Conservation (phyloP, 176 grass and related monocot genomes). For the Oryza nivara region DNA sequence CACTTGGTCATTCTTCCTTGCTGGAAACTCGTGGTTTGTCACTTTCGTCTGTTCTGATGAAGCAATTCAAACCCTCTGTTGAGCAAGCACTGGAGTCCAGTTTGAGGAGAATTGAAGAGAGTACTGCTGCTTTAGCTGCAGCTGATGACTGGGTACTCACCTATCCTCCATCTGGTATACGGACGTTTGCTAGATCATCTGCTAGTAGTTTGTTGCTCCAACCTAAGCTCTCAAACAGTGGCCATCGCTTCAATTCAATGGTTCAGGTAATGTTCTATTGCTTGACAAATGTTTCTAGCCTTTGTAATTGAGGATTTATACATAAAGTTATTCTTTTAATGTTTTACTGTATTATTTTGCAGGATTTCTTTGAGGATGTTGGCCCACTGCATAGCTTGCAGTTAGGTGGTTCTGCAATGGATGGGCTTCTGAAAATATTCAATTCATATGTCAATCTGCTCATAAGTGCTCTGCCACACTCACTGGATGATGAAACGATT, state of each 20-base stretch:
- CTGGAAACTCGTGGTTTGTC: constrained; percentile 83
- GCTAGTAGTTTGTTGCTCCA: constrained; percentile 53
- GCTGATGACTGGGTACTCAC: constrained; percentile 87
- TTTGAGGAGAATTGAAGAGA: constrained; percentile 94
- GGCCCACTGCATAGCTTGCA: constrained; percentile 84
- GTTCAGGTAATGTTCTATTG: constrained; percentile 73
- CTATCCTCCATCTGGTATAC: constrained; percentile 68
- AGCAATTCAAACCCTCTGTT: constrained; percentile 81
- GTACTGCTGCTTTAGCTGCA: constrained; percentile 82
- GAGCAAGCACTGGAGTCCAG: constrained; percentile 85
- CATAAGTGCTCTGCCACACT: constrained; percentile 75
- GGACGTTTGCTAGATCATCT: constrained; percentile 63
- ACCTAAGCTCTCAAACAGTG: constrained; percentile 89
- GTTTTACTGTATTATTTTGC: constrained; percentile 37
- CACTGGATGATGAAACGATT: constrained; percentile 76
- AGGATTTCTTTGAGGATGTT: constrained; percentile 98
- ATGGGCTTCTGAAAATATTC: constrained; percentile 85
- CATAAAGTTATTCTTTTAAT: constrained; percentile 4
- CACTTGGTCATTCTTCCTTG: constrained; percentile 78
- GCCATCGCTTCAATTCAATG: constrained; percentile 90
- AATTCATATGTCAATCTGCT: constrained; percentile 81
- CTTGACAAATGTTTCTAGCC: constrained; percentile 24
- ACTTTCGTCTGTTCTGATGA: constrained; percentile 80
- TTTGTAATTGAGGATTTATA: neutral
- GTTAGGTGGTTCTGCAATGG: constrained; percentile 72